phyloP scores from a whole-genome alignment of 257 asterid species.

The Verbena officinalis region DNA sequence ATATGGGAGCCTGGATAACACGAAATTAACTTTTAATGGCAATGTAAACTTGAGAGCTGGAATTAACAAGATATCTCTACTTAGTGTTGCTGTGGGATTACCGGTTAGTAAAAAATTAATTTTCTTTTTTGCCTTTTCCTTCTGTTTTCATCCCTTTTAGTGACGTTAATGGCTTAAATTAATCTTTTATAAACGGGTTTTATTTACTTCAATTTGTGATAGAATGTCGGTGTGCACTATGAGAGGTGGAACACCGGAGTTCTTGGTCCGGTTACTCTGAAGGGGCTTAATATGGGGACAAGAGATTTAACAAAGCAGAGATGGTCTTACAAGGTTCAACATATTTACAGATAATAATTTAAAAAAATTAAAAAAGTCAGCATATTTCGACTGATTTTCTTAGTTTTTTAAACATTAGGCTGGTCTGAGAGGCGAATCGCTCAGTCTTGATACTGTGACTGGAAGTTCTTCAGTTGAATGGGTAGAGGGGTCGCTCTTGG shows the following conservation, averaged over 20 bases:
- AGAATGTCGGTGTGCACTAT: constrained; percentile 81
- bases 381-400: background rate
- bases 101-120: constrained; percentile 57
- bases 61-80: constrained; percentile 77
- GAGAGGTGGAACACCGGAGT: constrained; percentile 86
- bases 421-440: constrained; percentile 81
- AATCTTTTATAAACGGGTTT: background rate
- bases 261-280: constrained; percentile 81
- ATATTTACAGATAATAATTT: background rate
- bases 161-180: background rate
- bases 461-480: constrained; percentile 87
- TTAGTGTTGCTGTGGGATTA: constrained; percentile 82
- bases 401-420: constrained; percentile 42
- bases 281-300: constrained; percentile 75
- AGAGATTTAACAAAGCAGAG: constrained; percentile 80
- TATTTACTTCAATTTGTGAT: constrained; percentile 26
- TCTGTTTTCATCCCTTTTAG: background rate
- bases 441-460: constrained; percentile 45
- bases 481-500: constrained; percentile 58
- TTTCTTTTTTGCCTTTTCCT: too few species aligned
- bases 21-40: constrained; percentile 56
- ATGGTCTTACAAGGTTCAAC: constrained; percentile 87
- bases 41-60: constrained; percentile 71
- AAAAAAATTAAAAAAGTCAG: background rate
- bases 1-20: constrained; percentile 64